Conservation (phyloP, 2,329 filamentous ascomycete species). For the Emericellopsis cladophorae region DNA sequence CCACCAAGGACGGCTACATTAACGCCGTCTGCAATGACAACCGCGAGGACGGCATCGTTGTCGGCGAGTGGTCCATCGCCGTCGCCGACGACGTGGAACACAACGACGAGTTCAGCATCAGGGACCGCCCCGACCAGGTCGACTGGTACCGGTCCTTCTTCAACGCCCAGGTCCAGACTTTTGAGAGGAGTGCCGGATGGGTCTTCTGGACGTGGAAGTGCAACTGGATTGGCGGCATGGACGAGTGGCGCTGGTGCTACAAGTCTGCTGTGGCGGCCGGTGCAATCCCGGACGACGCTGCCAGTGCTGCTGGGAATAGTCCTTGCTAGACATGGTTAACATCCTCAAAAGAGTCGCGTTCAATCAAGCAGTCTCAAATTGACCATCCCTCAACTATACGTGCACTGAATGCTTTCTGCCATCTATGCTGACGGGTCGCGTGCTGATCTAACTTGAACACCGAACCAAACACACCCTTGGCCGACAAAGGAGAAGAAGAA, state of each 20-base stretch:
- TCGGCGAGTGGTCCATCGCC: conserved; percentile 45
- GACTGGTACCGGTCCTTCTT: conserved; percentile 44
- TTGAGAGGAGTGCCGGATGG: conserved; percentile 43
- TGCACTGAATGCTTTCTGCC: neutral
- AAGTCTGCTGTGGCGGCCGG: conserved; percentile 12
- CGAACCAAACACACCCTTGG: too few relatives aligned
- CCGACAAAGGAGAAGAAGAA: too few relatives aligned
- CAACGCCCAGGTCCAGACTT: conserved; percentile 39
- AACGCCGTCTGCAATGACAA: conserved; percentile 33
- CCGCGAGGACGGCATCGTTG: conserved; percentile 31
- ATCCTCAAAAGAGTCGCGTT: neutral
- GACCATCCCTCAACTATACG: neutral
- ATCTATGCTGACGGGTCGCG: too few relatives aligned
- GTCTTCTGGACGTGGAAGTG: conserved; percentile 50
- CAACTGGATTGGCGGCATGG: conserved; percentile 18
- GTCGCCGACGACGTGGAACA: conserved; percentile 34
- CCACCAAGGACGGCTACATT: conserved; percentile 30
- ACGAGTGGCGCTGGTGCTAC: conserved; percentile 38
- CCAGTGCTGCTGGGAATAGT: conserved; percentile 5
- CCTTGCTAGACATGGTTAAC: conserved; percentile 3
- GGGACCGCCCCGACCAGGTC: conserved; percentile 16
- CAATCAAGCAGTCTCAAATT: conserved; percentile 1
- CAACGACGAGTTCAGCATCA: conserved; percentile 23
- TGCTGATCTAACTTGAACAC: too few relatives aligned
- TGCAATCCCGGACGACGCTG: conserved; percentile 12